These are phyloP conservation scores for Nannizziopsis arthrosporioides DNA, from an alignment of 2,329 filamentous ascomycete species.

Conservation along the genomic window DNA sequence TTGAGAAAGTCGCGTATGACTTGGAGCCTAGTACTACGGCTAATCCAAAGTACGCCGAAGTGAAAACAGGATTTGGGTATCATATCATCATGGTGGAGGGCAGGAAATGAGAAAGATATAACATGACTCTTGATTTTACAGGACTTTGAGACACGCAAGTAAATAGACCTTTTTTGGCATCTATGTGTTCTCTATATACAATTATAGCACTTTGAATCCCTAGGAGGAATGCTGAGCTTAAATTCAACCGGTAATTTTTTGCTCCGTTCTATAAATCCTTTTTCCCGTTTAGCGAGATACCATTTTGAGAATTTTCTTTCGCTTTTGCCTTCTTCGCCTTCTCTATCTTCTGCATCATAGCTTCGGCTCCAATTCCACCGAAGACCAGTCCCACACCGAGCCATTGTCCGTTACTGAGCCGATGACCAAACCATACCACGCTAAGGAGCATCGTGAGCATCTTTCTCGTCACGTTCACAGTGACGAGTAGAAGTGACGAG, in stretches of 20 bases:
- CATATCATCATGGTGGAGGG: slow-evolving; percentile 59
- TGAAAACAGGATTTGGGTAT: slow-evolving; percentile 54
- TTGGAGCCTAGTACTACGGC: slow-evolving; percentile 49
- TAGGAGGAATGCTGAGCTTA: background rate
- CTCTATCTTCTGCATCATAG: slow-evolving; percentile 64
- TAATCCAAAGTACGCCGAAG: slow-evolving; percentile 51
- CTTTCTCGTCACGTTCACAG: slow-evolving; percentile 93
- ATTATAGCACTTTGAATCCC: no score
- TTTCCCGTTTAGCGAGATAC: background rate
- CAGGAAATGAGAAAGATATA: slow-evolving; percentile 37
- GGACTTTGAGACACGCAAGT: no score
- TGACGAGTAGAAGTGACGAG: slow-evolving; percentile 81
- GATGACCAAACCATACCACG: slow-evolving; percentile 87
- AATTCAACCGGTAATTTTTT: background rate
- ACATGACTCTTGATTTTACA: no score
- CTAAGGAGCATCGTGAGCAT: slow-evolving; percentile 99
- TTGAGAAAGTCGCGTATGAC: slow-evolving; percentile 52
- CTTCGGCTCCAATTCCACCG: slow-evolving; percentile 87
- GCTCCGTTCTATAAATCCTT: slow-evolving; percentile 7
- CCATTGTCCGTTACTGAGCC: slow-evolving; percentile 80
- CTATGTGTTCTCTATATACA: no score
- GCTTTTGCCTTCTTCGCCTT: slow-evolving; percentile 68
- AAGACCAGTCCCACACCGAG: slow-evolving; percentile 86
- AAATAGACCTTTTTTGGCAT: no score
- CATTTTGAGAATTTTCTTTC: slow-evolving; percentile 33